These are phyloP conservation scores for Melanogaster broomeanus DNA, from an alignment of 768 basidiomycete species.

Conservation along the genomic window DNA sequence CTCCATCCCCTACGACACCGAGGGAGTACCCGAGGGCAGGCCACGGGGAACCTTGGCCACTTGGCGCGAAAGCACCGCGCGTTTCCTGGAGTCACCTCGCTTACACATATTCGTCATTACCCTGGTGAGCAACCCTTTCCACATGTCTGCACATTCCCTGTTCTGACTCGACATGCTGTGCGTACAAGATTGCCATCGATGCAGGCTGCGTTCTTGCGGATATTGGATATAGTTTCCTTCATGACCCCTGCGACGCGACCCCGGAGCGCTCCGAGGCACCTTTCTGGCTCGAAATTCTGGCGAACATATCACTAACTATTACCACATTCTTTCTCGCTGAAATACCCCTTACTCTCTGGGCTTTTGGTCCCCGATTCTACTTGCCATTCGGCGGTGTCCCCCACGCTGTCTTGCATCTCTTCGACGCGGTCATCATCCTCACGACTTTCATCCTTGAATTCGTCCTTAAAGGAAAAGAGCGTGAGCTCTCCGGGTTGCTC, in stretches of 20 bases:
- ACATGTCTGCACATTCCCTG: conserved; percentile 21
- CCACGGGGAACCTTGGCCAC: conserved; percentile 2
- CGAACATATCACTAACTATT: conserved; percentile 64
- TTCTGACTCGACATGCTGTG: conserved; percentile 7
- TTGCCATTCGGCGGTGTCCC: conserved; percentile 56
- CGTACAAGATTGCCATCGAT: conserved; percentile 58
- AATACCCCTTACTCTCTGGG: conserved; percentile 71
- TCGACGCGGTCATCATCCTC: conserved; percentile 72
- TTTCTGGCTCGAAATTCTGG: conserved; percentile 61
- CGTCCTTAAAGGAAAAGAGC: conserved; percentile 63
- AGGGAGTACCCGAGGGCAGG: conserved; percentile 9
- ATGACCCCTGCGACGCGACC: conserved; percentile 49
- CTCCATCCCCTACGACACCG: conserved; percentile 21
- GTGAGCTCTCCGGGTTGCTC: conserved; percentile 70
- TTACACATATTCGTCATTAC: conserved; percentile 60
- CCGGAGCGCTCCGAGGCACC: conserved; percentile 46
- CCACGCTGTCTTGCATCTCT: conserved; percentile 67
- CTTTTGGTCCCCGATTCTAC: conserved; percentile 62
- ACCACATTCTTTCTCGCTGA: conserved; percentile 75
- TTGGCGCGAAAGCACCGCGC: conserved; percentile 40
- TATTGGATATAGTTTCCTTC: conserved; percentile 67
- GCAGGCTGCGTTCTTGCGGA: conserved; percentile 72
- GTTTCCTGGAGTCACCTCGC: conserved; percentile 50
- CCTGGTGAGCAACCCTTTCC: conserved; percentile 44
- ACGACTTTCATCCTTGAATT: conserved; percentile 76